Conservation (phyloP, 2,329 filamentous ascomycete genomes). For the Nannizzia gypsea region DNA sequence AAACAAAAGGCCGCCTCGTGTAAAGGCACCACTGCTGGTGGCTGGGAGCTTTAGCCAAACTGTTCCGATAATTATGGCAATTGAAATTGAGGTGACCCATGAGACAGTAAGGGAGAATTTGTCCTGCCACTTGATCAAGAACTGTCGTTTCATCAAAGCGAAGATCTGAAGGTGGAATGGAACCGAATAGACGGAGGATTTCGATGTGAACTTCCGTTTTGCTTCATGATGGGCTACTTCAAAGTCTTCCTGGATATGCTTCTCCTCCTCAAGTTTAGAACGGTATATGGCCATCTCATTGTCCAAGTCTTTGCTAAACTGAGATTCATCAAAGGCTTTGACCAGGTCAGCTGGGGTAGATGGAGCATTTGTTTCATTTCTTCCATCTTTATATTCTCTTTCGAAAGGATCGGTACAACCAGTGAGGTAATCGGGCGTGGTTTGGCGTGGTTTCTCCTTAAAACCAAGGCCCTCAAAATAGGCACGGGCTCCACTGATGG, state of each 20-base stretch:
- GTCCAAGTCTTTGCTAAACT: conserved; percentile 33
- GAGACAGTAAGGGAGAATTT: conserved; percentile 59
- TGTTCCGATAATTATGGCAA: conserved; percentile 66
- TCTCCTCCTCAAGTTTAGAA: conserved; percentile 50
- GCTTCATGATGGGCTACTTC: conserved; percentile 61
- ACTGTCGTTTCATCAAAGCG: conserved; percentile 57
- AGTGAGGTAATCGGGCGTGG: conserved; percentile 69
- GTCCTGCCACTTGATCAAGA: conserved; percentile 63
- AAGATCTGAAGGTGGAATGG: conserved; percentile 63
- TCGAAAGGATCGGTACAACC: conserved; percentile 78
- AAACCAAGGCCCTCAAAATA: conserved; percentile 74
- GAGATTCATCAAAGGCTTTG: conserved; percentile 43
- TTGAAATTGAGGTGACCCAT: conserved; percentile 55
- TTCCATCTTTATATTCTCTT: conserved; percentile 59
- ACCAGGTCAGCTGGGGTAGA: conserved; percentile 60
- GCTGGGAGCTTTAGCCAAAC: conserved; percentile 66
- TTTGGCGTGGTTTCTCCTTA: conserved; percentile 61
- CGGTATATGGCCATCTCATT: conserved; percentile 52
- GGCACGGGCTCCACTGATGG: conserved; percentile 50
- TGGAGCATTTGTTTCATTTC: conserved; percentile 39
- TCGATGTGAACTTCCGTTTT: conserved; percentile 60
- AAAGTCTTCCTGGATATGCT: conserved; percentile 63
- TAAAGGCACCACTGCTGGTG: conserved; percentile 60
- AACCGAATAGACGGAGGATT: conserved; percentile 68
- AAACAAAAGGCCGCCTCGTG: conserved; percentile 69